Conservation (phyloP, 192 early-diverging fungal species). For the Coemansia sp. region DNA sequence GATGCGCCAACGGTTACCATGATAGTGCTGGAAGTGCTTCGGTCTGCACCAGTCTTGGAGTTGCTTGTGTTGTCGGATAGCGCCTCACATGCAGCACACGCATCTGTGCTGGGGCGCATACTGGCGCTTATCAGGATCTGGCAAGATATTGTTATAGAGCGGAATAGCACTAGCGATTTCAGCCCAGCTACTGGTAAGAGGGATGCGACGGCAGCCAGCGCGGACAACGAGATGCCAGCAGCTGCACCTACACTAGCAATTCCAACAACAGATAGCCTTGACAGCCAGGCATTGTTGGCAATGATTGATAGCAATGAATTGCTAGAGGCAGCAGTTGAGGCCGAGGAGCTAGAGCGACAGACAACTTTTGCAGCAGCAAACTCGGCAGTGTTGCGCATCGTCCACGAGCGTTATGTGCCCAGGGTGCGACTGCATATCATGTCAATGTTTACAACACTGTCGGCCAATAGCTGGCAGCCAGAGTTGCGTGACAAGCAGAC, state of each 20-base stretch:
- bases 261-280: conserved; percentile 8
- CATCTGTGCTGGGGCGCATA: conserved; percentile 8
- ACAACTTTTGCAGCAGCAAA: conserved; percentile 19
- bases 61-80: conserved; percentile 5
- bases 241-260: background rate
- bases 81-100: background rate
- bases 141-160: conserved; percentile 9
- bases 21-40: conserved; percentile 26
- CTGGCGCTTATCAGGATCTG: conserved; percentile 16
- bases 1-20: conserved; percentile 31
- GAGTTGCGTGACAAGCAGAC: background rate
- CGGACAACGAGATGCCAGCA: background rate
- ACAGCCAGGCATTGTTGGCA: conserved; percentile 28
- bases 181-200: background rate
- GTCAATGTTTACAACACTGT: conserved; percentile 18
- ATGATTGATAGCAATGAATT: conserved; percentile 40
- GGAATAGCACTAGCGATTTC: background rate
- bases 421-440: conserved; percentile 34
- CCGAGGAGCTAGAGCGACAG: conserved; percentile 33
- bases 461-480: conserved; percentile 2
- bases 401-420: conserved; percentile 38
- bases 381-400: conserved; percentile 5
- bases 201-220: background rate
- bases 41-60: conserved; percentile 8
- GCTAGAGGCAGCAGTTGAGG: conserved; percentile 28